Evolutionary conservation across 176 grass and related monocot species (phyloP), one percentile per base, ranked within the genome.

Genomic region (Ensete glaucum): DNA sequence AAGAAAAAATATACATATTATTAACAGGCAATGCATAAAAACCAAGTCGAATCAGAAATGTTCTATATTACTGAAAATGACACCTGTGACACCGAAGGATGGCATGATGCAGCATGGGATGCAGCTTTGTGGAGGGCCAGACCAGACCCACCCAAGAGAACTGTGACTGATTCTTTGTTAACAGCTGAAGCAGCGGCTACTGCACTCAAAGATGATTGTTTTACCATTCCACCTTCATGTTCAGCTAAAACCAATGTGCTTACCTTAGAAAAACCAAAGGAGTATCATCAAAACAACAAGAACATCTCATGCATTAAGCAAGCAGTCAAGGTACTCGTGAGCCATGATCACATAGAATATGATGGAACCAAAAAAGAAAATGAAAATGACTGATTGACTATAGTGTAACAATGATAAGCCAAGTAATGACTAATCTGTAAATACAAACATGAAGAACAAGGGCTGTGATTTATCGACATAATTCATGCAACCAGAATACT

Each of bases 1-100:
- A 43, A 6, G 4, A 43, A 43, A 6, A 43, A 4, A 34, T 34
- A 34, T 43, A 6, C 5, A 43, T 43, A 43, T 43, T 6, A 43
- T 43, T 43, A 43, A 43, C 34, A 43, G 34, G 34, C 34, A 43
- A 43, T 6, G 34, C 3, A 43, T 43, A 43, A 43, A 43, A 43
- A 43, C 34, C 34, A 43, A 6, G 34, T 43, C 6, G 34, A 43
- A 43, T 43, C 34, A 43, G 34, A 43, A 43, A 11, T 3, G 9
- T 50, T 50, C 11, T 9, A 51, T 70, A 51, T 15, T n/a, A 48
- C 11, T 52, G 4, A n/a, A 25, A 73, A 50, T 16, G 50, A 17
- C 82, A 93, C 94, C 94, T 98, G 86, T 27, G 83, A 93, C 22
- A 98, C 81, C 59, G 85, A 82, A 1, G 90, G 88, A 84, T 98